Base-by-base conservation (phyloP, 2,329 filamentous ascomycete genomes). In the Colletotrichum gigasporum region DNA sequence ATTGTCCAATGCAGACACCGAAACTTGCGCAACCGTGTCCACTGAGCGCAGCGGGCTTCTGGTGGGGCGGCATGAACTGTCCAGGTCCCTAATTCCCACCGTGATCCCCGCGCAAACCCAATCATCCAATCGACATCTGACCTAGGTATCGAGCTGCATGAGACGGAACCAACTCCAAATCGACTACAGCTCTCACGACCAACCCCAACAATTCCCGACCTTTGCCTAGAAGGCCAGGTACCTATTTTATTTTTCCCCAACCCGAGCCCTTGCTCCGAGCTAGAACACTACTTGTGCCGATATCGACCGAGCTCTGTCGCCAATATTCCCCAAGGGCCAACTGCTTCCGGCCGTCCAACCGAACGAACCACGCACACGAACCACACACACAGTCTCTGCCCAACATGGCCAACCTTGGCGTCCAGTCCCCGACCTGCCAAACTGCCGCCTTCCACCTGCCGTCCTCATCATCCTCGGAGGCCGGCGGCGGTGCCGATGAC, bases 391-490 rank as follows among this genome's bases (percentile, higher is more conserved):
- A 32, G n/a, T n/a, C n/a, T n/a, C n/a, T n/a, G 4, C 11, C 30
- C 50, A 51, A 9, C 14, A 70, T 72, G 68, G 65, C 75, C 57
- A 73, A 69, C 65, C 72, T 72, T 53, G 72, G 50, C 34, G 34
- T 67, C 44, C 26, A 64, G 28, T 66, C 66, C 4, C 66, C 64
- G 5, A 60, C 58, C 16, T 53, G 60, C 28, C 54, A 59, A n/a
- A 59, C 47, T 12, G 51, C 63, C 14, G 71, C 74, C 63, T 83
- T 83, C 74, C 76, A 79, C 55, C 76, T 84, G 4, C 74, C 76
- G n/a, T 75, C 75, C 2, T 75, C 76, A 3, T 79, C 79, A 35
- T 75, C 76, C 12, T 78, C 76, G 3, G 74, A 73, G 54, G 73
- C 73, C 42, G 67, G 70, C 20, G 70, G 74, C 62, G 81, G n/a